Conservation (phyloP, 1,284 basidiomycete species). For the Cutaneotrichosporon daszewskae region DNA sequence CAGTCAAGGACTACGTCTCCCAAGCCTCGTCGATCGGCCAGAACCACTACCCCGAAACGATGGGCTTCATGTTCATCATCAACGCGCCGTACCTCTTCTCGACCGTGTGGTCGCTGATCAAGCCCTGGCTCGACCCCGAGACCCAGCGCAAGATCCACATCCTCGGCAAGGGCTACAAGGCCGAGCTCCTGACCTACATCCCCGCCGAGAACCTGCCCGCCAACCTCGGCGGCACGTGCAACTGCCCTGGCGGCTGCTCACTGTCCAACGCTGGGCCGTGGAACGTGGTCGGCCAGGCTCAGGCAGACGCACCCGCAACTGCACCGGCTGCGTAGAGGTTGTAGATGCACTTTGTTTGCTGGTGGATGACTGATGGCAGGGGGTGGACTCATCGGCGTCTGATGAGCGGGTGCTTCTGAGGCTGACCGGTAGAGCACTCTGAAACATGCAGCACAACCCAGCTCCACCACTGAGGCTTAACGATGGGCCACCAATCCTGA, state of each 20-base stretch:
- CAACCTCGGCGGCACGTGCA: slow-evolving; percentile 78
- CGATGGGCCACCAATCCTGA: too few species aligned
- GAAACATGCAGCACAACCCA: too few species aligned
- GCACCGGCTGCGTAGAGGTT: too few species aligned
- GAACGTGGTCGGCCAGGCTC: too few species aligned
- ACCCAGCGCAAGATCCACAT: slow-evolving; percentile 91
- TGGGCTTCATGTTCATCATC: slow-evolving; percentile 96
- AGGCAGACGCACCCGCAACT: too few species aligned
- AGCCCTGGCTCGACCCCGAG: slow-evolving; percentile 90
- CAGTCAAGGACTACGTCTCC: slow-evolving; percentile 84
- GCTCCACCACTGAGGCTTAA: too few species aligned
- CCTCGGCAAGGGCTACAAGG: slow-evolving; percentile 59
- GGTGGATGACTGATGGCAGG: too few species aligned
- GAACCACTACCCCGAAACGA: slow-evolving; percentile 85
- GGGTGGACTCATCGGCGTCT: too few species aligned
- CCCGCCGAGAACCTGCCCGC: slow-evolving; percentile 73
- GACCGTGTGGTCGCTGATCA: slow-evolving; percentile 83
- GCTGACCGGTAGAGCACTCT: too few species aligned
- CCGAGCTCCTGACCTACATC: slow-evolving; percentile 71
- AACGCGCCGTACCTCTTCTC: slow-evolving; percentile 90
- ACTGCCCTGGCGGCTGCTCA: slow-evolving; percentile 74
- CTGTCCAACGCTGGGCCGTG: slow-evolving; percentile 90
- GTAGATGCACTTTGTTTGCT: too few species aligned
- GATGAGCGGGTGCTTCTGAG: too few species aligned
- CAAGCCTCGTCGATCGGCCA: slow-evolving; percentile 77